Evolutionary conservation across 106 monocot species (phyloP).

Genomic region (Dendrobium huoshanense): DNA sequence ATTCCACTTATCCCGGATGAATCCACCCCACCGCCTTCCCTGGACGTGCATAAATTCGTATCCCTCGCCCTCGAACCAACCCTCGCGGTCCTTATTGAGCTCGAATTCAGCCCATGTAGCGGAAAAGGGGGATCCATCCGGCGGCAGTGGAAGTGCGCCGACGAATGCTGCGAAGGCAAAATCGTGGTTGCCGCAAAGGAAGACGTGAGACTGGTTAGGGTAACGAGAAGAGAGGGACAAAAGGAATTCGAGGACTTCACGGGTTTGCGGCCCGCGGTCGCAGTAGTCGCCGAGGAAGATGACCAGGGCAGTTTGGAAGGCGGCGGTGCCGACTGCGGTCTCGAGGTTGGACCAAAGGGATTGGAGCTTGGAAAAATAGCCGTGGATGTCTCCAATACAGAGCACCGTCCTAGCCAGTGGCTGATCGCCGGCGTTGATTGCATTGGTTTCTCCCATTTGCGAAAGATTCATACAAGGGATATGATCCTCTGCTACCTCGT

Average conservation of each 20-base stretch:
- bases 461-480: neutral
- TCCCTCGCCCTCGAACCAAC: constrained; percentile 84
- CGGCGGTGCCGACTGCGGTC: constrained; percentile 22
- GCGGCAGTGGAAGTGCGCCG: constrained; percentile 67
- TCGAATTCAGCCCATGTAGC: constrained; percentile 81
- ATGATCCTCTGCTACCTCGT: neutral
- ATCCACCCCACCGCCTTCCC: constrained; percentile 87
- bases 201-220: constrained; percentile 77
- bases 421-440: neutral
- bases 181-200: constrained; percentile 98
- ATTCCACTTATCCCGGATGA: constrained; percentile 55
- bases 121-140: constrained; percentile 38
- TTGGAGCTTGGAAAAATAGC: constrained; percentile 39
- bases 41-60: constrained; percentile 81
- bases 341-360: constrained; percentile 86
- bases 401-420: constrained; percentile 19
- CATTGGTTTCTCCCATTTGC: neutral
- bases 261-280: constrained; percentile 83
- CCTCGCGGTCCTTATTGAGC: constrained; percentile 66
- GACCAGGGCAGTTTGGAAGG: constrained; percentile 72
- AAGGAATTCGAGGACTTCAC: constrained; percentile 75
- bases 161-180: constrained; percentile 96
- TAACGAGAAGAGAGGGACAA: constrained; percentile 58
- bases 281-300: constrained; percentile 98
- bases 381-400: constrained; percentile 82